These are phyloP conservation scores for Gymnopilus junonius DNA, from an alignment of 768 basidiomycete genomes.

Conservation along the genomic window DNA sequence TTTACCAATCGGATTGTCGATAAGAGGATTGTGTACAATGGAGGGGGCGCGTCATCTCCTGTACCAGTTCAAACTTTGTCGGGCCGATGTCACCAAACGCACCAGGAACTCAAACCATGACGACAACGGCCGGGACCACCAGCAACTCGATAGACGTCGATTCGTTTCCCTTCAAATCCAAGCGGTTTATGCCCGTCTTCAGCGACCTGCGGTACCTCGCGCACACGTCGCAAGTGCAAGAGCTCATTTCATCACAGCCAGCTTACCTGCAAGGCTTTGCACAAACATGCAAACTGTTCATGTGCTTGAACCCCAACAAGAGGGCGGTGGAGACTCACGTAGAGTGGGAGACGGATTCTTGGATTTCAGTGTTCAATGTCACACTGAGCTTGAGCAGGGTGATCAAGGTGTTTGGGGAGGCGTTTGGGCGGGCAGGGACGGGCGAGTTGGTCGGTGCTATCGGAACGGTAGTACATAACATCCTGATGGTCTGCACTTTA, in stretches of 20 bases:
- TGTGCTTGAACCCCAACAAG: slow-evolving; percentile 91
- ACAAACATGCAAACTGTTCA: slow-evolving; percentile 85
- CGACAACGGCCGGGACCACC: slow-evolving; percentile 7
- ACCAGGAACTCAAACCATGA: neutral
- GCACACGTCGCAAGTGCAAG: slow-evolving; percentile 80
- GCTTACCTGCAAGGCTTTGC: slow-evolving; percentile 74
- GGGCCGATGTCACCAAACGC: neutral
- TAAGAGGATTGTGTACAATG: slow-evolving; percentile 60
- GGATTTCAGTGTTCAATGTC: slow-evolving; percentile 97
- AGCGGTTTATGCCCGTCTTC: slow-evolving; percentile 95
- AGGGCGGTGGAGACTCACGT: slow-evolving; percentile 83
- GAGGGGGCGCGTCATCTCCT: neutral
- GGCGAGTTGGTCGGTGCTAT: slow-evolving; percentile 71
- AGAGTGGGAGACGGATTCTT: slow-evolving; percentile 96
- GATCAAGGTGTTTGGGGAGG: slow-evolving; percentile 88
- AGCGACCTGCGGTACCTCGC: slow-evolving; percentile 87
- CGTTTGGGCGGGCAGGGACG: slow-evolving; percentile 53
- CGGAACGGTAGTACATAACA: slow-evolving; percentile 68
- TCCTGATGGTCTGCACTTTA: slow-evolving; percentile 71
- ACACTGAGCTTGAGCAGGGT: slow-evolving; percentile 88
- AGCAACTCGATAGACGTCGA: slow-evolving; percentile 70
- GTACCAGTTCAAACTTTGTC: slow-evolving; percentile 1
- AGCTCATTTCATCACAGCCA: slow-evolving; percentile 71
- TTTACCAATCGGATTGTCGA: slow-evolving; percentile 89
- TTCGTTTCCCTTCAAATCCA: slow-evolving; percentile 87